Evolutionary conservation across 2,329 filamentous ascomycete species (phyloP), one percentile per base, ranked within the genome.

Genomic region (Cladosporium oxysporum): DNA sequence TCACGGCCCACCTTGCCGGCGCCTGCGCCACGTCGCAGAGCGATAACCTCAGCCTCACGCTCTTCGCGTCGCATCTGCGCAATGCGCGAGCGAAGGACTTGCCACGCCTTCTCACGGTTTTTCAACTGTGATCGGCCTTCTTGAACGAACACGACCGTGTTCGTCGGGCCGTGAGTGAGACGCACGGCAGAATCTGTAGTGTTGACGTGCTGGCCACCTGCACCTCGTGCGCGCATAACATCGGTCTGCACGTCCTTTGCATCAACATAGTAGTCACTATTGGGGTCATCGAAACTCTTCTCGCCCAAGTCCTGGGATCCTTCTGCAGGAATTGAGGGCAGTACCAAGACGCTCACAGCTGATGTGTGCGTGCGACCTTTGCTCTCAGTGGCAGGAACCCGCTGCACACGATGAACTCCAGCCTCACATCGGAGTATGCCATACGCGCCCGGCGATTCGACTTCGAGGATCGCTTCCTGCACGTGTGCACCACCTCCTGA

Each of bases 171-270:
- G 81, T 99, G 95, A 1, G 93, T 98, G 73, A 99, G 84, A 11
- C 95, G 90, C 68, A 99, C 91, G 3, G 95, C 95, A 33, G 92
- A 97, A 81, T 99, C 95, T 0, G 95, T 99, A 78, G 94, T 97
- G 81, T 99, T 99, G 76, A 99, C 95, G 79, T 99, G 95, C 81
- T 99, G 95, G 0, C 95, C 95, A 35, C 95, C 95, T 0, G 95
- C 94, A 67, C 95, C 95, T 55, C 92, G 84, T 0, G 95, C 93
- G 18, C 93, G 87, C 93, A 98, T 97, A 67, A 93, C 92, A 76
- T 99, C 95, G 23, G 87, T 83, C 61, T 85, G 85, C 28, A 99
- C 92, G 66, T 99, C 94, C 67, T 88, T 85, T 6, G 91, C 88
- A 74, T 96, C 88, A 67, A 99, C 85, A 80, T 93, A 97, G 80